phyloP scores from a whole-genome alignment of 1,284 basidiomycete species.

The Athelia psychrophila region DNA sequence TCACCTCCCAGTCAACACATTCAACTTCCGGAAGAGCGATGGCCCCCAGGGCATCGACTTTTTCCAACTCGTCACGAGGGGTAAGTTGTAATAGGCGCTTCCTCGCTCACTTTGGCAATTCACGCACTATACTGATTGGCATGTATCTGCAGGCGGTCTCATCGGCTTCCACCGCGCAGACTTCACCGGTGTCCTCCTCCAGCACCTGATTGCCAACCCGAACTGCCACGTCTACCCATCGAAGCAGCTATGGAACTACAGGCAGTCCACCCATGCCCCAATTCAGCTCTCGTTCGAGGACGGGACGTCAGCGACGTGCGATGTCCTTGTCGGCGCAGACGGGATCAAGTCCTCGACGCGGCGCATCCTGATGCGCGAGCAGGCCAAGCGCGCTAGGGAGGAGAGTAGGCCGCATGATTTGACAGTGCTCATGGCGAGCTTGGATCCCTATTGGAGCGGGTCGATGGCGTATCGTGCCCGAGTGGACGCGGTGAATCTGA shows the following conservation, averaged over 20 bases:
- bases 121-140: not conserved
- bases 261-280: constrained; percentile 31
- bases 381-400: constrained; percentile 10
- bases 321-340: constrained; percentile 49
- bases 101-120: constrained; percentile 3
- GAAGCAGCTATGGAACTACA: constrained; percentile 47
- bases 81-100: constrained; percentile 24
- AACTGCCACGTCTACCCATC: constrained; percentile 33
- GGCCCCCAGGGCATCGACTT: constrained; percentile 43
- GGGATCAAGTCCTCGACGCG: constrained; percentile 43
- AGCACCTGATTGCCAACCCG: constrained; percentile 36
- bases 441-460: constrained; percentile 35
- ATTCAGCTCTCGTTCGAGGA: constrained; percentile 47
- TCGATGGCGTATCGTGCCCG: constrained; percentile 31
- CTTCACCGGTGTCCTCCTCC: constrained; percentile 45
- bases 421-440: constrained; percentile 11
- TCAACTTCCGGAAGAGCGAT: constrained; percentile 52
- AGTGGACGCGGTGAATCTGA: constrained; percentile 27
- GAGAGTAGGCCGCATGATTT: constrained; percentile 13
- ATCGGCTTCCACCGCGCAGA: constrained; percentile 49
- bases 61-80: constrained; percentile 42
- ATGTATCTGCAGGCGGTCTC: constrained; percentile 31
- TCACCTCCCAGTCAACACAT: constrained; percentile 31
- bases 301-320: constrained; percentile 41
- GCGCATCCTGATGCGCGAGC: constrained; percentile 18